Conservation (phyloP, 805 yeast species). For the Kluyveromyces dobzhanskii region DNA sequence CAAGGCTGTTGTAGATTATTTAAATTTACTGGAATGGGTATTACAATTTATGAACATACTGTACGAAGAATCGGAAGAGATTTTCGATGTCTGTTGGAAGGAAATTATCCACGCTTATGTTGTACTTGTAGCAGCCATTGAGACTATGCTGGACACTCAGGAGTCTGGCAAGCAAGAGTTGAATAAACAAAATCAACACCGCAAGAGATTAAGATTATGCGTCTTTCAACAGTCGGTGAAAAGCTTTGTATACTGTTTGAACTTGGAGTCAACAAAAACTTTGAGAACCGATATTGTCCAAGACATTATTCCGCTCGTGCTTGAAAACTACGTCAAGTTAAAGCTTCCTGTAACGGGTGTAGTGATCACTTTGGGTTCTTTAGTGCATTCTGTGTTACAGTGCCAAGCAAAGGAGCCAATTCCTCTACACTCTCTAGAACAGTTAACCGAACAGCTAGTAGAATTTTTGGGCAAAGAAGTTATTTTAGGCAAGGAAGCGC, state of each 20-base stretch:
- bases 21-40: slow-evolving; percentile 53
- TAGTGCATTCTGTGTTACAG: slow-evolving; percentile 26
- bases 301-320: slow-evolving; percentile 7
- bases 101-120: slow-evolving; percentile 35
- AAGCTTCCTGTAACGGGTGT: slow-evolving; percentile 30
- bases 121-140: slow-evolving; percentile 23
- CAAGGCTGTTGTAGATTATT: slow-evolving; percentile 49
- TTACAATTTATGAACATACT: slow-evolving; percentile 28
- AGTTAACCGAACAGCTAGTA: slow-evolving; percentile 14
- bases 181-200: slow-evolving; percentile 31
- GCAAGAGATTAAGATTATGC: slow-evolving; percentile 31
- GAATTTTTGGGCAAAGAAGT: slow-evolving; percentile 33
- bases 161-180: slow-evolving; percentile 14
- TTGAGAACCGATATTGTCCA: slow-evolving; percentile 10
- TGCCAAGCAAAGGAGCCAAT: slow-evolving; percentile 16
- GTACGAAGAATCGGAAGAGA: slow-evolving; percentile 16
- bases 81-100: slow-evolving; percentile 28
- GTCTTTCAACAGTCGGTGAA: slow-evolving; percentile 27
- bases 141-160: slow-evolving; percentile 19
- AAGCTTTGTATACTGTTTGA: slow-evolving; percentile 13
- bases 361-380: slow-evolving; percentile 30
- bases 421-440: slow-evolving; percentile 15
- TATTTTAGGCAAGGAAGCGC: slow-evolving; percentile 38
- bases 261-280: slow-evolving; percentile 13
- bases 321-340: slow-evolving; percentile 12